Conservation (phyloP, 495 filamentous ascomycete species). For the Podospora pseudocomata region DNA sequence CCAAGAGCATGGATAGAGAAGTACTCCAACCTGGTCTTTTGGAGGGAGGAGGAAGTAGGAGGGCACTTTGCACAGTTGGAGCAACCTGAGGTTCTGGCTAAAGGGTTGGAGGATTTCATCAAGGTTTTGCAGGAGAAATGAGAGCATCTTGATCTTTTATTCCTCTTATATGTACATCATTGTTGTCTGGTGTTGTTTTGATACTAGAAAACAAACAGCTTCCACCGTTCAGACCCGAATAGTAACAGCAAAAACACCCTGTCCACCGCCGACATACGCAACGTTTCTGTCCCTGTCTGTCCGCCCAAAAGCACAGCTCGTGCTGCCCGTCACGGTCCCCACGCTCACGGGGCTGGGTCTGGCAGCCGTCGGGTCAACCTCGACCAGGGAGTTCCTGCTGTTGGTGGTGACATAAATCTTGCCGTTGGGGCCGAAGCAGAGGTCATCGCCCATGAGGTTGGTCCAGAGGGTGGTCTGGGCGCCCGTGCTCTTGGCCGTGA, state of each 20-base stretch:
- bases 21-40: slow-evolving; percentile 27
- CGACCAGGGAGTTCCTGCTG: slow-evolving; percentile 37
- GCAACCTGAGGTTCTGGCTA: slow-evolving; percentile 47
- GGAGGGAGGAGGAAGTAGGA: slow-evolving; percentile 42
- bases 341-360: slow-evolving; percentile 26
- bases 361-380: slow-evolving; percentile 34
- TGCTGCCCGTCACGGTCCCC: slow-evolving; percentile 34
- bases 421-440: slow-evolving; percentile 40
- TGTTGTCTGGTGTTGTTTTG: not conserved
- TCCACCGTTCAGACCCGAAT: slow-evolving; percentile 20
- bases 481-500: slow-evolving; percentile 37
- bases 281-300: slow-evolving; percentile 39
- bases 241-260: slow-evolving; percentile 33
- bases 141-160: not conserved
- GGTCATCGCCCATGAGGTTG: slow-evolving; percentile 41
- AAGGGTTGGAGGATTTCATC: slow-evolving; percentile 54
- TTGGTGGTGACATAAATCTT: slow-evolving; percentile 42
- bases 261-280: slow-evolving; percentile 35
- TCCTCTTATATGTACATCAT: not conserved
- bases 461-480: slow-evolving; percentile 37
- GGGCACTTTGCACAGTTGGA: slow-evolving; percentile 63
- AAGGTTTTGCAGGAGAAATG: not conserved
- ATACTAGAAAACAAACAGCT: not conserved
- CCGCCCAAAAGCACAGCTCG: slow-evolving; percentile 38
- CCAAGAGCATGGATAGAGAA: slow-evolving; percentile 51